Evolutionary conservation across 257 asterid species (phyloP).

Genomic region (Marsdenia floribunda): DNA sequence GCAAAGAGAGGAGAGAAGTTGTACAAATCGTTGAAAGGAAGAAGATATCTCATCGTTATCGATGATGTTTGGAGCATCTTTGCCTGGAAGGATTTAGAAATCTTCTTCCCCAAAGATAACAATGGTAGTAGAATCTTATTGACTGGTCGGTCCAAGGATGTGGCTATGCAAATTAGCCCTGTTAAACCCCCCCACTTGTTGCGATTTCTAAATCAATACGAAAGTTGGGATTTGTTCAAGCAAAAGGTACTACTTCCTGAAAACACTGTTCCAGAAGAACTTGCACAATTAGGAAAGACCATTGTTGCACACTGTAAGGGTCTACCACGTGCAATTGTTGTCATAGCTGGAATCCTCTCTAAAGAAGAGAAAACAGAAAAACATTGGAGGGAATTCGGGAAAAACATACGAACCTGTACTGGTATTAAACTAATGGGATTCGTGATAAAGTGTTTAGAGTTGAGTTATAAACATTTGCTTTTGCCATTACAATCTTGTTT

Average conservation of each 20-base stretch:
- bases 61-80: slow-evolving; percentile 15
- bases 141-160: slow-evolving; percentile 5
- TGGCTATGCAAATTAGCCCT: background rate
- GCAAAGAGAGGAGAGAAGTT: background rate
- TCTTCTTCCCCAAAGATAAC: slow-evolving; percentile 7
- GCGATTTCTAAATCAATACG: background rate
- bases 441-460: background rate
- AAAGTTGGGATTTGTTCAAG: slow-evolving; percentile 9
- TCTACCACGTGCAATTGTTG: slow-evolving; percentile 14
- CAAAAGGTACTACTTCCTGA: background rate
- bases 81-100: background rate
- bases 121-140: slow-evolving; percentile 18
- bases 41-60: slow-evolving; percentile 14
- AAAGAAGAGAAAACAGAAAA: background rate
- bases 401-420: background rate
- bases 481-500: background rate
- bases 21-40: slow-evolving; percentile 5
- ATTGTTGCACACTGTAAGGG: slow-evolving; percentile 5
- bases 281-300: background rate
- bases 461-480: slow-evolving; percentile 15
- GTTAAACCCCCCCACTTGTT: background rate
- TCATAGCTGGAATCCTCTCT: slow-evolving; percentile 14
- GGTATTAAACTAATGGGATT: background rate
- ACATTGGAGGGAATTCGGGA: slow-evolving; percentile 3
- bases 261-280: background rate